Percentiles rank a stretch among this genome's conserved stretches.
Evolutionary conservation across 495 filamentous ascomycete genomes (phyloP).

Genomic region (Xylaria telfairii): DNA sequence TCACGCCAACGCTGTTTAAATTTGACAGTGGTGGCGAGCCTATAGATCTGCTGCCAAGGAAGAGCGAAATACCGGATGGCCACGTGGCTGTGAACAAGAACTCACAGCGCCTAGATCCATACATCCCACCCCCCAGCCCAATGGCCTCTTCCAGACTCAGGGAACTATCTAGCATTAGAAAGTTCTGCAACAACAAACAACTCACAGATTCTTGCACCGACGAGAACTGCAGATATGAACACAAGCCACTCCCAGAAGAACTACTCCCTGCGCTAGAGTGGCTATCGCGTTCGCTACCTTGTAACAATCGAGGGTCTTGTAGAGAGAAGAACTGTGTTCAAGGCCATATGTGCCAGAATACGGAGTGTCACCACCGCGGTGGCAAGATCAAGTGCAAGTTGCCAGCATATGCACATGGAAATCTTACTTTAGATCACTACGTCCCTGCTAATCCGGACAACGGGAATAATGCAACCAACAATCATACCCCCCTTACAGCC

Average conservation of each 20-base stretch:
- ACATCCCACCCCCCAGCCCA: conserved; percentile 39
- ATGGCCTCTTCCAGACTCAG: conserved; percentile 45
- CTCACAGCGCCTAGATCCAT: conserved; percentile 51
- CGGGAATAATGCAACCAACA: neutral
- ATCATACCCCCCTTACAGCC: neutral
- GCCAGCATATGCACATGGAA: conserved; percentile 8
- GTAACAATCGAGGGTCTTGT: conserved; percentile 41
- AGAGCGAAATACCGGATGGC: conserved; percentile 33
- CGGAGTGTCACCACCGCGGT: conserved; percentile 26
- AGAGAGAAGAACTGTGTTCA: conserved; percentile 49
- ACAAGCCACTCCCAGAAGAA: conserved; percentile 47
- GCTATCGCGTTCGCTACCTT: conserved; percentile 37
- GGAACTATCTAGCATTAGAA: conserved; percentile 41
- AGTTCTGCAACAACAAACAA: conserved; percentile 54
- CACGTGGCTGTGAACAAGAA: conserved; percentile 51
- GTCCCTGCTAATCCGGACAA: conserved; percentile 1
- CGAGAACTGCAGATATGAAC: conserved; percentile 48
- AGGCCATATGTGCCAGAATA: conserved; percentile 49
- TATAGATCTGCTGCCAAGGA: conserved; percentile 24
- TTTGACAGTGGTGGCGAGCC: neutral
- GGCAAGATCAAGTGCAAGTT: conserved; percentile 28
- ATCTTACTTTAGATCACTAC: conserved; percentile 10
- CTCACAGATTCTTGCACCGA: conserved; percentile 35
- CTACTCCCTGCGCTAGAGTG: conserved; percentile 48
- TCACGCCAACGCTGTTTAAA: neutral